Conservation (phyloP, 768 basidiomycete species). For the Boletus edulis region DNA sequence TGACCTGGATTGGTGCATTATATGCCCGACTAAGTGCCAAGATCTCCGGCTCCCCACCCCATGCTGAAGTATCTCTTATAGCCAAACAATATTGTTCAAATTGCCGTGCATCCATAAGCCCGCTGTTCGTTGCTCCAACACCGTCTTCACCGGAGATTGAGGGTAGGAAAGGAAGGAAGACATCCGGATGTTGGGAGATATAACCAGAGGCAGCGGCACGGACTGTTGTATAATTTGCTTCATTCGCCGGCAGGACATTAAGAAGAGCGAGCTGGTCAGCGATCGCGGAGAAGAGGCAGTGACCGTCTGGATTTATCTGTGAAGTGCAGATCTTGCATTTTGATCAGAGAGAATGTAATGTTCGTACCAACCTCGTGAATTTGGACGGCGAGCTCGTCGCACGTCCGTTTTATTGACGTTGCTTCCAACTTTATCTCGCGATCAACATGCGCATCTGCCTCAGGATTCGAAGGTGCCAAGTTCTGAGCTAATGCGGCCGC, state of each 20-base stretch:
- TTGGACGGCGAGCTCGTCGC: conserved; percentile 62
- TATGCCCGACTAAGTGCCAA: conserved; percentile 81
- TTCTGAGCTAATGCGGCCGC: conserved; percentile 60
- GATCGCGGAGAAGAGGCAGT: conserved; percentile 92
- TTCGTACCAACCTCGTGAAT: conserved; percentile 55
- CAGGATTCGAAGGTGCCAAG: conserved; percentile 51
- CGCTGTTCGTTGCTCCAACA: conserved; percentile 52
- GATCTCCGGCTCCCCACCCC: conserved; percentile 99
- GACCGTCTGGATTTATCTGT: conserved; percentile 92
- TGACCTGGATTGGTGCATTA: conserved; percentile 83
- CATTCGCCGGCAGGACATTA: conserved; percentile 53
- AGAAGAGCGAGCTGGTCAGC: conserved; percentile 88
- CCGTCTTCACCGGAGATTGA: conserved; percentile 69
- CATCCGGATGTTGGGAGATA: conserved; percentile 78
- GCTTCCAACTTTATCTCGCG: conserved; percentile 70
- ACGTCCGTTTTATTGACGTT: conserved; percentile 57
- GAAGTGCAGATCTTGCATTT: background rate
- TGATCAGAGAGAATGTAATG: background rate
- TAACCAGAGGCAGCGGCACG: conserved; percentile 76
- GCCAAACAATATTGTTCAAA: conserved; percentile 74
- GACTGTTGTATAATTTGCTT: conserved; percentile 59
- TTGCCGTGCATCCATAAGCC: conserved; percentile 65
- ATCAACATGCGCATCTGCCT: conserved; percentile 56
- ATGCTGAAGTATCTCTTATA: conserved; percentile 81
- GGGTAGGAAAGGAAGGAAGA: conserved; percentile 92